phyloP scores from a whole-genome alignment of 2,329 filamentous ascomycete genomes.

The Aspergillus niger region DNA sequence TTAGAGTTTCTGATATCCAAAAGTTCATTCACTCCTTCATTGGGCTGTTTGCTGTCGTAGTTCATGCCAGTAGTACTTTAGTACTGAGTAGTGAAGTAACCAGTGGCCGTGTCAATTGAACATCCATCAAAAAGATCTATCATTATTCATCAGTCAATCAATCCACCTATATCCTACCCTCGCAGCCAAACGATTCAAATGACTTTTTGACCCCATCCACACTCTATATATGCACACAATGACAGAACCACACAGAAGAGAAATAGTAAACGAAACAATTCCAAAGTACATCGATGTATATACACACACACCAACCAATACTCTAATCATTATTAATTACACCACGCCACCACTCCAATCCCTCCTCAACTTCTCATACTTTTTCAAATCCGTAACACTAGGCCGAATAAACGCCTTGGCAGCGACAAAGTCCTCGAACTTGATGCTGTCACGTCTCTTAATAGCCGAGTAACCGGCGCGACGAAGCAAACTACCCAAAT shows the following conservation, averaged over 20 bases:
- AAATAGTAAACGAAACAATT: too few relatives aligned
- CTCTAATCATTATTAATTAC: conserved; percentile 20
- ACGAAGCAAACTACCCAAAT: conserved; percentile 60
- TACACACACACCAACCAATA: background rate
- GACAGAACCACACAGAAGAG: too few relatives aligned
- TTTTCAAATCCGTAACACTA: conserved; percentile 59
- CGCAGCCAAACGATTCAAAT: too few relatives aligned
- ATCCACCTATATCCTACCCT: too few relatives aligned
- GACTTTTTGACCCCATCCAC: too few relatives aligned
- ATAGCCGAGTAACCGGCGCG: conserved; percentile 62
- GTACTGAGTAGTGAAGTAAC: too few relatives aligned
- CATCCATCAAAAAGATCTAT: too few relatives aligned
- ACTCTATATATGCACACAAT: too few relatives aligned
- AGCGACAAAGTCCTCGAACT: conserved; percentile 45
- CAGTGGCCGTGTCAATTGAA: too few relatives aligned
- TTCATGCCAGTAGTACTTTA: too few relatives aligned
- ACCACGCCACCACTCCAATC: conserved; percentile 48
- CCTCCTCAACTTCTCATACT: conserved; percentile 58
- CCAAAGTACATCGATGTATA: background rate
- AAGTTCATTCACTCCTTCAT: conserved; percentile 20
- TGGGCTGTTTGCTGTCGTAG: conserved; percentile 9
- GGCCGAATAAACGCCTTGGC: conserved; percentile 45
- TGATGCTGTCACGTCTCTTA: conserved; percentile 50
- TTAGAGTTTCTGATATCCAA: conserved; percentile 32
- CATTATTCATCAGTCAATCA: too few relatives aligned